These are phyloP conservation scores for Guillardia theta DNA, from an alignment of 78 protist species.

Conservation along the genomic window DNA sequence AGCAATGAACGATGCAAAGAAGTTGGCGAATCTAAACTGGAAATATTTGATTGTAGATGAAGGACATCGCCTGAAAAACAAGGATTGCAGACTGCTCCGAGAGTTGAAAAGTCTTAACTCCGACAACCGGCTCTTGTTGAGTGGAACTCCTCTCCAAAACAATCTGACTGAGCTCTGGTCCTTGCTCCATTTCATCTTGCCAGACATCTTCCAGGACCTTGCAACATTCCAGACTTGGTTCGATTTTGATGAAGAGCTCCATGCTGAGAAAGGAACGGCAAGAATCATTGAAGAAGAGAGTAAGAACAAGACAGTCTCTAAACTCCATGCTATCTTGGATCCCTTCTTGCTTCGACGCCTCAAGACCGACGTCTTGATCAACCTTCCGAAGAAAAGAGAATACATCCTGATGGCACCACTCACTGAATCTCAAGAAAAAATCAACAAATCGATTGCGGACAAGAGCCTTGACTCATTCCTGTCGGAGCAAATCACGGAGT, in stretches of 20 bases:
- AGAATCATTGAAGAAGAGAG: conserved; percentile 9
- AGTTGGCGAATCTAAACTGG: conserved; percentile 45
- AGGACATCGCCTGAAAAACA: conserved; percentile 84
- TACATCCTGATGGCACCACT: not conserved
- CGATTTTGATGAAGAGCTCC: not conserved
- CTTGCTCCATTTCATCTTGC: conserved; percentile 53
- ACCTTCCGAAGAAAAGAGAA: not conserved
- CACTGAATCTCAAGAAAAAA: not conserved
- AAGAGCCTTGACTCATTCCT: not conserved
- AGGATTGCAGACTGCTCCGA: not conserved
- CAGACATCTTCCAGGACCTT: conserved; percentile 40
- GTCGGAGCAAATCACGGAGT: not conserved
- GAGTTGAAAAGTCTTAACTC: conserved; percentile 47
- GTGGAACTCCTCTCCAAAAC: conserved; percentile 93
- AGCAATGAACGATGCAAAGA: conserved; percentile 1
- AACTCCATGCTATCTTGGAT: conserved; percentile 45
- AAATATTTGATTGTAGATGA: conserved; percentile 84
- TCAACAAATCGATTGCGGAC: not conserved
- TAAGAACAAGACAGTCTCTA: conserved; percentile 55
- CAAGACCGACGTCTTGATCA: conserved; percentile 45
- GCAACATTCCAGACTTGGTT: conserved; percentile 26
- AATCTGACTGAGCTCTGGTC: conserved; percentile 66
- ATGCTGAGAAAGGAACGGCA: not conserved
- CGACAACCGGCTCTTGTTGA: conserved; percentile 79
- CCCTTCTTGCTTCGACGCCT: conserved; percentile 57